Conservation (phyloP, 495 filamentous ascomycete genomes). For the Neurospora tetraspora region DNA sequence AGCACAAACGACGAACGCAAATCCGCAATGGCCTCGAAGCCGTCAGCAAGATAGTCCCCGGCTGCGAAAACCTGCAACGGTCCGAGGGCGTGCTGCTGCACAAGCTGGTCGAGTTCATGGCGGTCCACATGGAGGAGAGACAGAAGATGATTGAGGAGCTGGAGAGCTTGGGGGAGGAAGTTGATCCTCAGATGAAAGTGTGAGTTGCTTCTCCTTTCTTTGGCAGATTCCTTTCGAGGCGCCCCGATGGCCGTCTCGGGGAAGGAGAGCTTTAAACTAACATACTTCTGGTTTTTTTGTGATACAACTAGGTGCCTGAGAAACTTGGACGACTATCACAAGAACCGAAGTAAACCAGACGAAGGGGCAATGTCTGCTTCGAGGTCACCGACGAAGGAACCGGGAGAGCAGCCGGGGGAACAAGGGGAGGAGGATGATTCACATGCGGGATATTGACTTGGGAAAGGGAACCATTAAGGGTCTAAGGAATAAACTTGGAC, state of each 20-base stretch:
- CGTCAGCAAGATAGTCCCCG: conserved; percentile 73
- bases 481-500: background rate
- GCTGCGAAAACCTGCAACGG: conserved; percentile 69
- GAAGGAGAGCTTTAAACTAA: background rate
- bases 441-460: background rate
- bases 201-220: conserved; percentile 2
- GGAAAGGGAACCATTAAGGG: background rate
- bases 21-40: conserved; percentile 84
- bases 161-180: conserved; percentile 13
- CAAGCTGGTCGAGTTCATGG: conserved; percentile 64
- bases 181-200: conserved; percentile 12
- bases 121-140: conserved; percentile 51
- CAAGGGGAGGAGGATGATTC: background rate
- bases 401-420: background rate
- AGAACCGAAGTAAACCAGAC: background rate
- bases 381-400: background rate
- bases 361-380: background rate
- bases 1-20: conserved; percentile 79
- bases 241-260: background rate
- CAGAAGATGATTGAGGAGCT: conserved; percentile 39
- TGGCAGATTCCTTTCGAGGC: background rate
- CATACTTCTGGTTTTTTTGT: background rate
- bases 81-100: conserved; percentile 78
- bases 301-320: background rate
- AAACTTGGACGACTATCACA: background rate